phyloP scores from a whole-genome alignment of 2,329 filamentous ascomycete genomes.

The Cadophora malorum region DNA sequence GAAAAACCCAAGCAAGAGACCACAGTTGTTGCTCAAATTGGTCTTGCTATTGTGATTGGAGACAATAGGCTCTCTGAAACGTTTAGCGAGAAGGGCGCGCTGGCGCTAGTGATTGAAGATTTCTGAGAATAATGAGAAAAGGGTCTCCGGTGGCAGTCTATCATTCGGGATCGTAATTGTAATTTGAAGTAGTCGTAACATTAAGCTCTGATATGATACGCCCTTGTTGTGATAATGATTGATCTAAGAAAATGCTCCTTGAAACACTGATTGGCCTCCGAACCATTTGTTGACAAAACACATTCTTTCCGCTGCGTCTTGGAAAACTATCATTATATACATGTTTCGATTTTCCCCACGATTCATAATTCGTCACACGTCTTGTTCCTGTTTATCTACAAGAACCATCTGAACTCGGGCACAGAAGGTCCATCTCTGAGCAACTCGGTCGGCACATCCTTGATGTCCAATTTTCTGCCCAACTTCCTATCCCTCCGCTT shows the following conservation, averaged over 20 bases:
- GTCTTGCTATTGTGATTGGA: neutral
- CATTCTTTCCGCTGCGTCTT: neutral
- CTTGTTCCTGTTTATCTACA: constrained; percentile 39
- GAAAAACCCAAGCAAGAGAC: neutral
- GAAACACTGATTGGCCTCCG: neutral
- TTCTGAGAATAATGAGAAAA: neutral
- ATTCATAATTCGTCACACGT: neutral
- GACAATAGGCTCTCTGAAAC: neutral
- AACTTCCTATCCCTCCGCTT: constrained; percentile 38
- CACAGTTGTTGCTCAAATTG: neutral
- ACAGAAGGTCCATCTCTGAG: constrained; percentile 60
- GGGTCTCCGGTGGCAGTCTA: neutral
- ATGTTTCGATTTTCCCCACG: neutral
- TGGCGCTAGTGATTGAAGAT: neutral
- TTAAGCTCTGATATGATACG: too few species aligned
- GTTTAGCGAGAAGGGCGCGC: neutral
- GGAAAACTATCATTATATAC: neutral
- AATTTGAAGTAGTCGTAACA: neutral
- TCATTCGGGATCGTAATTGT: too few species aligned
- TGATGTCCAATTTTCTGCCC: constrained; percentile 40
- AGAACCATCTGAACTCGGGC: constrained; percentile 64
- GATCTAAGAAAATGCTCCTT: too few species aligned
- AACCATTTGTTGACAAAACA: neutral
- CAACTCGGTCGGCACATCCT: constrained; percentile 61
- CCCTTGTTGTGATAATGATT: too few species aligned